Evolutionary conservation across 2,329 filamentous ascomycete genomes (phyloP).

Genomic region (Aspergillus udagawae): DNA sequence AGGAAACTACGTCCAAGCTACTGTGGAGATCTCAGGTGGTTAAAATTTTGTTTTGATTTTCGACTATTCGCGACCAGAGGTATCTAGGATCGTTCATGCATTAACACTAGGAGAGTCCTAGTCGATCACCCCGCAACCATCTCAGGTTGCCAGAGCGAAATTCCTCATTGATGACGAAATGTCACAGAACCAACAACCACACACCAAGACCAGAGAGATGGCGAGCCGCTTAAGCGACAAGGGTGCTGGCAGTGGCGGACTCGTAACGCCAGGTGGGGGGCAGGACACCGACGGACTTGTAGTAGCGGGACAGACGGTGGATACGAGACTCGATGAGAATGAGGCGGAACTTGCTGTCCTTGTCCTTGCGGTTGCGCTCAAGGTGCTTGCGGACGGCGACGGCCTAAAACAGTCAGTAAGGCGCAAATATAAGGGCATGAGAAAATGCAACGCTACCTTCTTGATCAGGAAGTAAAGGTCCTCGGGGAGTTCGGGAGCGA

Average conservation of each 20-base stretch:
- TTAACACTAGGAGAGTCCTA: not conserved
- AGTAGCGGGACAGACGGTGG: conserved; percentile 98
- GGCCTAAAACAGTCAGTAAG: conserved; percentile 53
- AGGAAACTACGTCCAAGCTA: not conserved
- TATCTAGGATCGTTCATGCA: not conserved
- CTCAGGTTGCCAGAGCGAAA: not conserved
- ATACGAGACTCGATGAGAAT: conserved; percentile 99
- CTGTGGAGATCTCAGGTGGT: not conserved
- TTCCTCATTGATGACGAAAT: not conserved
- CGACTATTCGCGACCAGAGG: not conserved
- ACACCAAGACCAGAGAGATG: not conserved
- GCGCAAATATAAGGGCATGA: not conserved
- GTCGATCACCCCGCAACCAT: not conserved
- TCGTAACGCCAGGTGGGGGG: conserved; percentile 99
- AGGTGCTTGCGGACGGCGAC: conserved; percentile 99
- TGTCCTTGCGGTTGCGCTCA: conserved; percentile 99
- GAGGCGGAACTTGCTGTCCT: conserved; percentile 99
- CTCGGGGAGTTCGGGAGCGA: conserved; percentile 97
- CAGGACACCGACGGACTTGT: conserved; percentile 86
- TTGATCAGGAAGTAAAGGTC: conserved; percentile 99
- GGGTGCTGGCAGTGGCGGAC: conserved; percentile 90
- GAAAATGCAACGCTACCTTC: conserved; percentile 63
- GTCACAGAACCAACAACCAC: conserved; percentile 3
- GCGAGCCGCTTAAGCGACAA: conserved; percentile 69
- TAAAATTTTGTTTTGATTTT: not conserved